phyloP scores from a whole-genome alignment of 208 protist genomes.

The Leishmania arabica region DNA sequence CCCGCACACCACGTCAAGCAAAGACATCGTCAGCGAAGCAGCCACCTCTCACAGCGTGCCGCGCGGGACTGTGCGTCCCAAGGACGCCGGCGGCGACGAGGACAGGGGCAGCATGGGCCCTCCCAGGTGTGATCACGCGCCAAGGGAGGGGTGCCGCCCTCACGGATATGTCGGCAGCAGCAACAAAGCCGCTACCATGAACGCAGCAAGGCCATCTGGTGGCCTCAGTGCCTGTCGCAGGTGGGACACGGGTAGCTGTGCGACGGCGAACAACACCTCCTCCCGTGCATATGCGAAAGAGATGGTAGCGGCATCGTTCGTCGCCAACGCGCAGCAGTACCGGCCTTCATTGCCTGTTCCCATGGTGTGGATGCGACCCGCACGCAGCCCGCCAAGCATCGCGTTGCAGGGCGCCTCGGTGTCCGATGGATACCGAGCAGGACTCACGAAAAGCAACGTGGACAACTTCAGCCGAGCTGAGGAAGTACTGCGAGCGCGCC shows the following conservation, averaged over 20 bases:
- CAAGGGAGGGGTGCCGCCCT: not conserved
- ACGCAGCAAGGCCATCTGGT: not conserved
- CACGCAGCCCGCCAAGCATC: not conserved
- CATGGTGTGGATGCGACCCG: not conserved
- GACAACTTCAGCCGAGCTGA: slow-evolving; percentile 1
- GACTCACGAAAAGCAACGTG: not conserved
- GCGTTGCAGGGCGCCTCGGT: not conserved
- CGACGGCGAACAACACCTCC: slow-evolving; percentile 1
- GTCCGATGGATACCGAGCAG: not conserved
- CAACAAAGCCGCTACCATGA: not conserved
- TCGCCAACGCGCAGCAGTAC: not conserved
- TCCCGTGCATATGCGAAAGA: not conserved
- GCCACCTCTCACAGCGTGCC: slow-evolving; percentile 11
- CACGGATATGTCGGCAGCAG: not conserved
- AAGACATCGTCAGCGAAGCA: slow-evolving; percentile 13
- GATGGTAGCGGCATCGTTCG: slow-evolving; percentile 3
- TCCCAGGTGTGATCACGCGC: not conserved
- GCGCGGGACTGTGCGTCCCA: slow-evolving; percentile 3
- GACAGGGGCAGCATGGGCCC: slow-evolving; percentile 2
- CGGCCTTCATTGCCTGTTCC: not conserved
- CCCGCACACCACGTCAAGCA: slow-evolving; percentile 15
- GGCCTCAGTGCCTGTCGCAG: not conserved
- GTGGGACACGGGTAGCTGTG: slow-evolving; percentile 5
- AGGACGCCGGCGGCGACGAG: not conserved
- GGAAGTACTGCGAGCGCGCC: not conserved